These are phyloP conservation scores for Panaeolus papilionaceus DNA, from an alignment of 768 basidiomycete species.

Conservation along the genomic window DNA sequence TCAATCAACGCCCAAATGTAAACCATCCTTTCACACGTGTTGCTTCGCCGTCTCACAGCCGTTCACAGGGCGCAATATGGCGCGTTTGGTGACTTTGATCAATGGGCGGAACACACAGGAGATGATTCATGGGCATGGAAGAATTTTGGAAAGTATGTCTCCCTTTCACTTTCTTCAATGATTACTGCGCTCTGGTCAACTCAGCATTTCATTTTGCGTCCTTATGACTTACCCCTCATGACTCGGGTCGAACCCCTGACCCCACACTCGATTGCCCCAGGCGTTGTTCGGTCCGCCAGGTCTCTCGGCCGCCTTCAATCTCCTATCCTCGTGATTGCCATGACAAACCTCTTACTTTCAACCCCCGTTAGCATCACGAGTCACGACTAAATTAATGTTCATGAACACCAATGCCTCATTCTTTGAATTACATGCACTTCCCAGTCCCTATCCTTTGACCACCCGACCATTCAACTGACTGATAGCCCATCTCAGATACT, in stretches of 20 bases:
- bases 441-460: background rate
- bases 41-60: background rate
- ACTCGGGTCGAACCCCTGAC: background rate
- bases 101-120: slow-evolving; percentile 61
- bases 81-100: slow-evolving; percentile 73
- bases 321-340: background rate
- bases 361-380: background rate
- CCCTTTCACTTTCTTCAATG: background rate
- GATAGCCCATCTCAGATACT: slow-evolving; percentile 50
- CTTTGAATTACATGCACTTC: background rate
- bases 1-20: slow-evolving; percentile 70
- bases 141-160: slow-evolving; percentile 51
- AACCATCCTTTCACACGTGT: background rate
- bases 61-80: slow-evolving; percentile 63
- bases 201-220: background rate
- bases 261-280: slow-evolving; percentile 10
- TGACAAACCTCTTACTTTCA: background rate
- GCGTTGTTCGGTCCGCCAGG: background rate
- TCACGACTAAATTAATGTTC: background rate
- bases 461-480: background rate
- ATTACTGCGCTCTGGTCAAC: background rate
- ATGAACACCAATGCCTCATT: background rate
- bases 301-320: background rate
- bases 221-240: slow-evolving; percentile 8
- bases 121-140: slow-evolving; percentile 69